Conservation (phyloP, 495 filamentous ascomycete species). For the Mycothermus thermophilus region DNA sequence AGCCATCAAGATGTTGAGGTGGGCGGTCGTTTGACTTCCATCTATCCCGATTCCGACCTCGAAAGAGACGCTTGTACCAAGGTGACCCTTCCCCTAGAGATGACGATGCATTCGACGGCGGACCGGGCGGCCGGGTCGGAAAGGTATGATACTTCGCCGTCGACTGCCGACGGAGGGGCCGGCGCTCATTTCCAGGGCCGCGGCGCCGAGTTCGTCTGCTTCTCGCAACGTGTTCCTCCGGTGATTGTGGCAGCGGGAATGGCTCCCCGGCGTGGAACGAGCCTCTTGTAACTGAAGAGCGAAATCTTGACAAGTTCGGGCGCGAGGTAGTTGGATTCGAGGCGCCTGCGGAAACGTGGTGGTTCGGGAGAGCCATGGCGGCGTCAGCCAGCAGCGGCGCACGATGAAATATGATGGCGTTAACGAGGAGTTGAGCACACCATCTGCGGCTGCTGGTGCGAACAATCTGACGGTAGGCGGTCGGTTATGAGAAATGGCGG, state of each 20-base stretch:
- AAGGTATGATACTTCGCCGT: constrained; percentile 90
- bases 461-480: no score
- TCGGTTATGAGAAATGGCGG: no score
- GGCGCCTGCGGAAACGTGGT: constrained; percentile 16
- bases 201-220: constrained; percentile 7
- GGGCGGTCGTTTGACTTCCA: background rate
- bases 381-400: no score
- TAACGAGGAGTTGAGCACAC: no score
- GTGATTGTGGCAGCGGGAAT: constrained; percentile 21
- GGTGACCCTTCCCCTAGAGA: background rate
- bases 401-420: no score
- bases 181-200: constrained; percentile 4
- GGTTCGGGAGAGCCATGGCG: no score
- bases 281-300: no score
- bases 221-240: constrained; percentile 5
- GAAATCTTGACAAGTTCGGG: constrained; percentile 8
- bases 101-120: constrained; percentile 29
- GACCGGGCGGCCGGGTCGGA: constrained; percentile 73
- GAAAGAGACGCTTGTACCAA: constrained; percentile 4
- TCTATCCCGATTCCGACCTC: constrained; percentile 3
- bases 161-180: constrained; percentile 40
- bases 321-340: constrained; percentile 13
- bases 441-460: no score
- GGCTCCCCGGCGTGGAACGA: constrained; percentile 36
- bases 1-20: constrained; percentile 16